Evolutionary conservation across 2,329 filamentous ascomycete species (phyloP), one percentile per base, ranked within the genome.

Genomic region (Dryadomyces quercus-mongolicae): DNA sequence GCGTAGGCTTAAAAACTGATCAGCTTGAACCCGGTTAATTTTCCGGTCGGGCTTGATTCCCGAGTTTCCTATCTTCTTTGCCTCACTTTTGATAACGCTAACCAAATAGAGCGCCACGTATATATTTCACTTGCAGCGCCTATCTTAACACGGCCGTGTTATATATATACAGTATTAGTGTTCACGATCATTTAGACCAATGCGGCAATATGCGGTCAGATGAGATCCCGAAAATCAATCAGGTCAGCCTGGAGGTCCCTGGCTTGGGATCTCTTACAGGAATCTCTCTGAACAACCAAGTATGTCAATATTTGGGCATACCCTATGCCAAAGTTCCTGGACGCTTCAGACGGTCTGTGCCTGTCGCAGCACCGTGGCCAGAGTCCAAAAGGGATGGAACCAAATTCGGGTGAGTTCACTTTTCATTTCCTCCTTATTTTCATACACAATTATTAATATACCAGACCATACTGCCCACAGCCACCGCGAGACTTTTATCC

Each of bases 401-500:
- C 7, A 57, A 57, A 22, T n/a, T 58, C 1, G 53, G 56, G 45
- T 57, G 18, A 52, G 45, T 42, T 5, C 4, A 9, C 7, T 12
- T n/a, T 40, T 7, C 36, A 8, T 20, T n/a, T 34, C 12, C 16
- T 22, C 13, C n/a, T n/a, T n/a, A n/a, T 38, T 45, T 2, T 21
- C 8, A 8, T 7, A 16, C 15, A 12, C 40, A 5, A 18, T 42
- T 48, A 1, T 15, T 7, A 46, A 22, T 18, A 2, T 21, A 7
- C 13, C 44, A 57, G 55, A 6, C 55, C 56, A 1, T 58, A 50
- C 51, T 53, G 49, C 34, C 51, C 54, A 1, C 56, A 58, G 40
- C 56, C 56, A 25, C 54, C 54, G 1, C 52, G 56, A 5, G 56
- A 56, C 47, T 58, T 58, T 25, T 58, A 58, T 31, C 56, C 56